Evolutionary conservation across 306 rosid genomes (phyloP), one percentile per base, ranked within the genome.

Genomic region (Sphenostylis stenocarpa): DNA sequence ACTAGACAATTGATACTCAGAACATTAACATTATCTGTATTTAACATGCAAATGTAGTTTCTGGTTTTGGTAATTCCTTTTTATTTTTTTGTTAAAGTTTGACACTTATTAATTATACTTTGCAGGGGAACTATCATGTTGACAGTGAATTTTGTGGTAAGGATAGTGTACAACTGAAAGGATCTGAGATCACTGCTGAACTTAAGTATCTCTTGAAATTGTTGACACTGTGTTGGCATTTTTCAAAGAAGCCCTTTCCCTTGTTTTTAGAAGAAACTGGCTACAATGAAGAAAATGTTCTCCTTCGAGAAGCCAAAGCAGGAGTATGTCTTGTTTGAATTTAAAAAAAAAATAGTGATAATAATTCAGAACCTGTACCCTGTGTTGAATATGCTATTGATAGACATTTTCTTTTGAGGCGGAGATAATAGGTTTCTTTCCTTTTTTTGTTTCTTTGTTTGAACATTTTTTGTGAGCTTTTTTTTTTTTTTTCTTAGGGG

Each of bases 271-370:
- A 95, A 84, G 97, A 92, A 86, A 90, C 92, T 57, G 97, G 97
- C 16, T 92, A 88, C 82, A 76, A 84, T 19, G 73, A 78, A 70
- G 94, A 89, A 70, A 84, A 89, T 86, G 97, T 95, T 58, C 90
- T 95, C 77, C 90, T 92, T 80, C 97, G 90, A 79, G 97, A 95
- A 83, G 87, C 97, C 14, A 95, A 95, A 87, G 97, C 99, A 62
- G 97, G 97, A 78, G 98, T 95, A 81, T 82, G 97, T 87, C 55
- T 38, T 72, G 13, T 71, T 81, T 62, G 57, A 66, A 65, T 67
- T 73, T 65, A 13, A 17, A 24, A 19, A 26, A 67, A 72, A 11
- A 1, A n/a, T n/a, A n/a, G 7, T 29, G 1, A 14, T 29, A 17
- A 39, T 48, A 12, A 20, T 10, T 66, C 24, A 73, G 41, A 49